phyloP scores from a whole-genome alignment of 768 basidiomycete species.

The Panus rudis region DNA sequence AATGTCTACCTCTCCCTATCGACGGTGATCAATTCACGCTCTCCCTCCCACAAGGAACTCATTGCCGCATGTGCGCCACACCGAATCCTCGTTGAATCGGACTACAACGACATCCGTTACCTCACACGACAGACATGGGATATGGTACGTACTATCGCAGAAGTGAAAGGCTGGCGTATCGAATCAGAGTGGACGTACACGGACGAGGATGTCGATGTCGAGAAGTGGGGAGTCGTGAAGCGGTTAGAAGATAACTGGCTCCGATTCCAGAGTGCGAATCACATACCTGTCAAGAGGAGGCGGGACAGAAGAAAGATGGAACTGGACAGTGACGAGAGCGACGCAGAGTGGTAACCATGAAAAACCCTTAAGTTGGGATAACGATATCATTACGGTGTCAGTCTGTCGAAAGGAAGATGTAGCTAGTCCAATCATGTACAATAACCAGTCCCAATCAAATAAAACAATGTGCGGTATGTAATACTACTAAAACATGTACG shows the following conservation, averaged over 20 bases:
- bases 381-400: no score
- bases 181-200: constrained; percentile 50
- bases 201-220: constrained; percentile 22
- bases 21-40: constrained; percentile 74
- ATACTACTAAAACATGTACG: constrained; percentile 31
- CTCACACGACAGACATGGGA: constrained; percentile 65
- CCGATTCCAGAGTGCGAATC: constrained; percentile 45
- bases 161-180: constrained; percentile 69
- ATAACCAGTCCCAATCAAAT: no score
- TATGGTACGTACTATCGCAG: constrained; percentile 65
- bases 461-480: no score
- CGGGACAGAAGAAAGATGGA: no score
- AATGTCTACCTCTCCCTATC: constrained; percentile 89
- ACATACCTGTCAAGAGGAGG: constrained; percentile 19
- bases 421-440: no score
- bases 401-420: no score
- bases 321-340: no score
- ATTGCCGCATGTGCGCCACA: constrained; percentile 55
- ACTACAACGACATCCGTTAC: constrained; percentile 61
- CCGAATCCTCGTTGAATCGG: constrained; percentile 82
- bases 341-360: no score
- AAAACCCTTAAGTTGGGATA: no score
- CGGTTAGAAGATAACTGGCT: constrained; percentile 69
- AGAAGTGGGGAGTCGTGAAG: constrained; percentile 57
- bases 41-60: constrained; percentile 53